Evolutionary conservation across 2,329 filamentous ascomycete genomes (phyloP).

Genomic region (Colletotrichum shisoi): DNA sequence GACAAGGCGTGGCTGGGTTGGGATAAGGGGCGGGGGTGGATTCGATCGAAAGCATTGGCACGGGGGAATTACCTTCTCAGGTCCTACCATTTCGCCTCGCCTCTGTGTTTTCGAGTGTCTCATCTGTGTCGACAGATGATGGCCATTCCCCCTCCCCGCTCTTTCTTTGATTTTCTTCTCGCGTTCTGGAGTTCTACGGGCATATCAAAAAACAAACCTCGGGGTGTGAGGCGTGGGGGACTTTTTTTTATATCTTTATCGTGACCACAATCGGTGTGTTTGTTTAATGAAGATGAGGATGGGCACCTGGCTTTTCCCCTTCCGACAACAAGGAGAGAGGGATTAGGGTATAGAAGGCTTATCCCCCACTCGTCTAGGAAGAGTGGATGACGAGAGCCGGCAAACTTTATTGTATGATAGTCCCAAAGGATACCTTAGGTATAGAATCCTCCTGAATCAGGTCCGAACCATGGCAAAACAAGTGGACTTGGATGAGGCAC

Average conservation of each 20-base stretch:
- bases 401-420: slow-evolving; percentile 21
- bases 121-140: neutral
- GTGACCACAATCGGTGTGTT: neutral
- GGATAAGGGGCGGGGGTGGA: neutral
- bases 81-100: neutral
- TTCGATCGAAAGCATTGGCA: neutral
- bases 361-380: neutral
- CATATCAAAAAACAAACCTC: slow-evolving; percentile 32
- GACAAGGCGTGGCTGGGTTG: neutral
- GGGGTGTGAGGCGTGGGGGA: slow-evolving; percentile 31
- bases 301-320: neutral
- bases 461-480: neutral
- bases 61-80: neutral
- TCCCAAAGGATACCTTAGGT: slow-evolving; percentile 19
- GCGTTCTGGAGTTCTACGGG: slow-evolving; percentile 37
- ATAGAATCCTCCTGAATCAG: slow-evolving; percentile 28
- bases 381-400: slow-evolving; percentile 5
- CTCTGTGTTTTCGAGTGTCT: slow-evolving; percentile 5
- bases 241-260: slow-evolving; percentile 6
- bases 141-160: no score
- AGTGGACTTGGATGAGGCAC: no score
- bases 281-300: slow-evolving; percentile 16
- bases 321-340: neutral
- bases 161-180: neutral
- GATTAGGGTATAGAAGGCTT: neutral